Evolutionary conservation across 176 grass and related monocot species (phyloP).

Genomic region (Poa pratensis): DNA sequence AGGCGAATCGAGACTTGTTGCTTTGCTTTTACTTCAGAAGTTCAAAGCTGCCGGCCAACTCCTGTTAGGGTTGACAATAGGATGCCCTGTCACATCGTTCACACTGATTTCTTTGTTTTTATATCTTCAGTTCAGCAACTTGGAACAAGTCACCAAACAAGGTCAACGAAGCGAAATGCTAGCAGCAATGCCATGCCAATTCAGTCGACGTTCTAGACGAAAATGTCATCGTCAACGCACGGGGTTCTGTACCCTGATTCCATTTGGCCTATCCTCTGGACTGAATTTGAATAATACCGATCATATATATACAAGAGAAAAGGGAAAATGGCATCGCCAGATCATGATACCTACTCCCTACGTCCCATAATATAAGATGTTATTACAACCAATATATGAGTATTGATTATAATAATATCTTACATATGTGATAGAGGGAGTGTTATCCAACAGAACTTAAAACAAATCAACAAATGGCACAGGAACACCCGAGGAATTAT

Average conservation of each 20-base stretch:
- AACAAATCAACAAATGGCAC: neutral
- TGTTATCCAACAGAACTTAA: neutral
- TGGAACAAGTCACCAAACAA: neutral
- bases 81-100: neutral
- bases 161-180: neutral
- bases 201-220: neutral
- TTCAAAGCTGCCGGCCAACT: constrained; percentile 37
- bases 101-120: neutral
- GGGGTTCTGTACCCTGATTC: neutral
- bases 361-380: no score
- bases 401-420: no score
- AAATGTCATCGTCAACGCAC: neutral
- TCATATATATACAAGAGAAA: neutral
- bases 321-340: no score
- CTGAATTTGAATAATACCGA: neutral
- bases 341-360: neutral
- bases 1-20: neutral
- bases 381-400: no score
- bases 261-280: neutral
- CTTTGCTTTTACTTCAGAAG: neutral
- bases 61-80: neutral
- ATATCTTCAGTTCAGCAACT: neutral
- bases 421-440: no score
- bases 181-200: neutral
- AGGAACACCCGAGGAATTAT: constrained; percentile 30